phyloP scores from a whole-genome alignment of 345 rosid genomes.

The Moricandia arvensis region DNA sequence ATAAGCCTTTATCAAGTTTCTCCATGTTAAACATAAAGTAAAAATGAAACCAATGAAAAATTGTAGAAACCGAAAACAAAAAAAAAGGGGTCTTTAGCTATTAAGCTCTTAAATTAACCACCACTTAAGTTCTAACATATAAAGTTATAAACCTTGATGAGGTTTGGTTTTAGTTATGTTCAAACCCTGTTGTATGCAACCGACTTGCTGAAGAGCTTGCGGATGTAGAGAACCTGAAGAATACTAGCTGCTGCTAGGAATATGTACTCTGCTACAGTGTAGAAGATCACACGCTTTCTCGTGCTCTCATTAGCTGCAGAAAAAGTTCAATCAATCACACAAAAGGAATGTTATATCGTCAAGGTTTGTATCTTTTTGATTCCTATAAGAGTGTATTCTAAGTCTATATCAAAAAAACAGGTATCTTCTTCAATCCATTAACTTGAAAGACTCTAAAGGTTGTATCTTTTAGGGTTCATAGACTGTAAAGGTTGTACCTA shows the following conservation, averaged over 20 bases:
- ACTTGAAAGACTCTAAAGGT: not conserved
- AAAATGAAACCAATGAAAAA: slow-evolving; percentile 6
- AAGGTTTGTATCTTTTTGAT: not conserved
- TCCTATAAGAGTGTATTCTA: not conserved
- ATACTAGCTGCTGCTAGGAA: slow-evolving; percentile 64
- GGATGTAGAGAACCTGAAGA: slow-evolving; percentile 76
- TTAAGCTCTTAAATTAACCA: slow-evolving; percentile 23
- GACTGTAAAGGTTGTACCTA: not conserved
- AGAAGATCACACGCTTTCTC: slow-evolving; percentile 71
- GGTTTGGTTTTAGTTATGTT: slow-evolving; percentile 21
- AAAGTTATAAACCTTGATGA: not conserved
- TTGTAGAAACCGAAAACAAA: slow-evolving; percentile 19
- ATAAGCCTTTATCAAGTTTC: slow-evolving; percentile 10
- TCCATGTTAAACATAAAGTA: slow-evolving; percentile 2
- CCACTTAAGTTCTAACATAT: not conserved
- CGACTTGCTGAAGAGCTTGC: slow-evolving; percentile 94
- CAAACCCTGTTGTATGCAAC: slow-evolving; percentile 87
- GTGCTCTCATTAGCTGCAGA: slow-evolving; percentile 97
- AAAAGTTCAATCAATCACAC: not conserved
- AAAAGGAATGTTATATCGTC: not conserved
- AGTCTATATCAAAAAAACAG: too few relatives aligned
- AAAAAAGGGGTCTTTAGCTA: not conserved
- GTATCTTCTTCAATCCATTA: not conserved
- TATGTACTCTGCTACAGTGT: slow-evolving; percentile 79
- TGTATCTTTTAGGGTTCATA: not conserved